Base-by-base conservation (phyloP, 2,329 filamentous ascomycete species). In the Curvularia sp. region DNA sequence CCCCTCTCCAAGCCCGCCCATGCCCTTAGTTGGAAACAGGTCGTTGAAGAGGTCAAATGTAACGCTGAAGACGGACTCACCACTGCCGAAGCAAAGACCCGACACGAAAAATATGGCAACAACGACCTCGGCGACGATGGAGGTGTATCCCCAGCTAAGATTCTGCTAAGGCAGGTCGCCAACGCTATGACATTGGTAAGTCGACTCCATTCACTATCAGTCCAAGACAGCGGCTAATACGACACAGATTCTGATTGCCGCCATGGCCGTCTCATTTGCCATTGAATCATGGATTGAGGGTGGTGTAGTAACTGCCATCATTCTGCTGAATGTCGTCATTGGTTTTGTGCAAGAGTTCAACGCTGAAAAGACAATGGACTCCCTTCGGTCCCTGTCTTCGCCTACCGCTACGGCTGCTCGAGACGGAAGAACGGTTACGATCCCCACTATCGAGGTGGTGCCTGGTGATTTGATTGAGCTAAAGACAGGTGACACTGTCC, bases 101-200 rank as follows among this genome's bases (percentile, higher is more conserved):
- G 72, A 18, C 67, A 68, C 26, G 64, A 70, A n/a, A 69, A 74
- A 60, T 86, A 89, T 70, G 88, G 89, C 53, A 82, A 77, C 35
- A 93, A 93, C 78, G 88, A 92, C 73, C 82, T 93, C 33, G 86
- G 92, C 44, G 85, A 91, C 13, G 88, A 85, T 49, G 88, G 85
- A 43, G 86, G 86, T 42, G 87, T 93, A 49, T 85, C 73, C 84
- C 89, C 90, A 82, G 89, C 83, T 68, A 93, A 89, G 70, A 91
- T 93, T 50, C 79, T 93, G 49, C 80, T 89, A 57, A 88, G 89
- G 69, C 90, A 93, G 73, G 77, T 92, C 20, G 86, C 88, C 73
- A 93, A 93, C 81, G 89, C 90, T 57, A 92, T 93, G 90, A 90
- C 90, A 66, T 75, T 91, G 74, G 88, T 88, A 73, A 70, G 63